Percentiles rank a stretch among this genome's conserved stretches.
Conservation (phyloP, 2,329 filamentous ascomycete species). For the Sclerotinia sclerotiorum region DNA sequence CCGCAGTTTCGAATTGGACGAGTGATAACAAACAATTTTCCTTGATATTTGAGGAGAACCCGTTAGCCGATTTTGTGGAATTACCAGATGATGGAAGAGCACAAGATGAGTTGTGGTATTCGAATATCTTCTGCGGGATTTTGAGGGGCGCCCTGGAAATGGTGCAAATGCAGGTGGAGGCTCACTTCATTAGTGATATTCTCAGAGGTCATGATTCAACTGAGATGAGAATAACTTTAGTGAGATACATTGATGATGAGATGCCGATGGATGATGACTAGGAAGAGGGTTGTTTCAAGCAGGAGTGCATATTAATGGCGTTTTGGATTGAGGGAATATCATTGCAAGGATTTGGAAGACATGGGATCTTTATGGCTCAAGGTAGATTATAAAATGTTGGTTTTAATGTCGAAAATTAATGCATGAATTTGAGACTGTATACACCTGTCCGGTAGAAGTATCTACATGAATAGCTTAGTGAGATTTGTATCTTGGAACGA, state of each 20-base stretch:
- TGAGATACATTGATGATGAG: slow-evolving; percentile 96
- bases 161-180: slow-evolving; percentile 99
- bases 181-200: slow-evolving; percentile 92
- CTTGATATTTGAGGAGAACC: slow-evolving; percentile 94
- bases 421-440: slow-evolving; percentile 9
- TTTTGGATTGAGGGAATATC: slow-evolving; percentile 18
- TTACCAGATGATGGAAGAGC: slow-evolving; percentile 92
- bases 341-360: slow-evolving; percentile 19
- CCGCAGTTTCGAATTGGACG: slow-evolving; percentile 92
- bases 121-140: slow-evolving; percentile 93
- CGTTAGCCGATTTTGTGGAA: slow-evolving; percentile 95
- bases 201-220: slow-evolving; percentile 92
- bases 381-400: slow-evolving; percentile 14
- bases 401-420: slow-evolving; percentile 9
- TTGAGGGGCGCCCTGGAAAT: slow-evolving; percentile 90
- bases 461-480: neutral
- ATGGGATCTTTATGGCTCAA: slow-evolving; percentile 13
- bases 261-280: slow-evolving; percentile 95
- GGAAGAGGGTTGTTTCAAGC: neutral
- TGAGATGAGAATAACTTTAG: slow-evolving; percentile 90
- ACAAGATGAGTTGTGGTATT: slow-evolving; percentile 98
- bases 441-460: neutral
- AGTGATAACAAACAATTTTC: slow-evolving; percentile 96
- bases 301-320: slow-evolving; percentile 8
- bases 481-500: neutral